These are phyloP conservation scores for Stagonosporopsis rhizophila DNA, from an alignment of 2,329 filamentous ascomycete genomes.

Conservation along the genomic window DNA sequence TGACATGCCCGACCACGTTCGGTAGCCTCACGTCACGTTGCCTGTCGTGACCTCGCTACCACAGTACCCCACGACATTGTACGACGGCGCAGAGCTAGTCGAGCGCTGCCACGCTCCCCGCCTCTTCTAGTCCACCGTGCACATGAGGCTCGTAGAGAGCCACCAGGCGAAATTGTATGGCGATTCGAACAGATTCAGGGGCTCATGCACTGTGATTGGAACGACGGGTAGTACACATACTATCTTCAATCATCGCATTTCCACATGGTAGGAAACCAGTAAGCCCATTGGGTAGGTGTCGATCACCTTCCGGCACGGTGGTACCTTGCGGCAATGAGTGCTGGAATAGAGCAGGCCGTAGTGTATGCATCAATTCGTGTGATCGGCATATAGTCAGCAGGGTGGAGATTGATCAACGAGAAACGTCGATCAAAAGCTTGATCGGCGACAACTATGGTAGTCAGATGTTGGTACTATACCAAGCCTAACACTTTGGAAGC, in stretches of 20 bases:
- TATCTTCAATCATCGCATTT: background rate
- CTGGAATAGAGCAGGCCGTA: background rate
- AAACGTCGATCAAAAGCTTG: slow-evolving; percentile 2
- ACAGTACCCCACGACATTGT: background rate
- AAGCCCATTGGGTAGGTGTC: slow-evolving; percentile 1
- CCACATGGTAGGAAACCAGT: background rate
- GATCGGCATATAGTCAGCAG: background rate
- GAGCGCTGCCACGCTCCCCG: background rate
- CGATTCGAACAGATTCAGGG: background rate
- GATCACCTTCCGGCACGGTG: background rate
- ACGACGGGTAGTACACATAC: background rate
- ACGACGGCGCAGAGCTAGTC: background rate
- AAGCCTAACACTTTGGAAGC: background rate
- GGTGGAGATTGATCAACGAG: background rate
- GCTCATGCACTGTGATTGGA: background rate
- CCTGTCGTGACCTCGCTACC: slow-evolving; percentile 1
- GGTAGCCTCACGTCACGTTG: background rate
- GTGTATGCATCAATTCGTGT: background rate
- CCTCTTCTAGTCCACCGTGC: background rate
- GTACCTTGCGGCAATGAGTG: background rate
- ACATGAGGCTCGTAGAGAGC: background rate
- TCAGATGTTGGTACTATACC: background rate
- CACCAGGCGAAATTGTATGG: background rate
- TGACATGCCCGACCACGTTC: background rate
- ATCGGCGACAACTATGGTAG: background rate